phyloP scores from a whole-genome alignment of 2,329 filamentous ascomycete genomes.

The Falciphora oryzae region DNA sequence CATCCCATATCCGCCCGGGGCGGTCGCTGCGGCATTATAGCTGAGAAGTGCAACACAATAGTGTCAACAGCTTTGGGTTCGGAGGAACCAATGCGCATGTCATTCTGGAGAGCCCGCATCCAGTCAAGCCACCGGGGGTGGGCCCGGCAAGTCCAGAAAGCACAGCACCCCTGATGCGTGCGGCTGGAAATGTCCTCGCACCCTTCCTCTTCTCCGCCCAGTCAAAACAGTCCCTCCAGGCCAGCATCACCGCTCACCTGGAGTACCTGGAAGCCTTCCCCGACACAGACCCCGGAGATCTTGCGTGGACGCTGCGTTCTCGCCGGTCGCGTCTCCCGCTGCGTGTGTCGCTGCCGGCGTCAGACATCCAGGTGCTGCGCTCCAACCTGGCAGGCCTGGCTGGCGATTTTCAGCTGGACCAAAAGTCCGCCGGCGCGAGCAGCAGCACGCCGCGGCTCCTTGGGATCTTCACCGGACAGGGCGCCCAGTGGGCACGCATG shows the following conservation, averaged over 20 bases:
- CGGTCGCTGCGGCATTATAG: slow-evolving; percentile 21
- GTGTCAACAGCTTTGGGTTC: slow-evolving; percentile 34
- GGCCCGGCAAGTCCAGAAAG: too few relatives aligned
- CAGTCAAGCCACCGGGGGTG: too few relatives aligned
- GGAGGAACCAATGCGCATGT: slow-evolving; percentile 34
- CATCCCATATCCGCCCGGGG: background rate
- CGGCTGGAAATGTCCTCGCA: too few relatives aligned
- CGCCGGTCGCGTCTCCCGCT: too few relatives aligned
- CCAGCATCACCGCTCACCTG: background rate
- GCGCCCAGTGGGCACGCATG: slow-evolving; percentile 25
- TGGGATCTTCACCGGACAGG: slow-evolving; percentile 26
- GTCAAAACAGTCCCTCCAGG: slow-evolving; percentile 1
- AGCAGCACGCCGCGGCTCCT: slow-evolving; percentile 19
- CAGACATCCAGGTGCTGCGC: too few relatives aligned
- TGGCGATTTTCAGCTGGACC: too few relatives aligned
- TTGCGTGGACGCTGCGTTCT: background rate
- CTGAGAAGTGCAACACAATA: slow-evolving; percentile 17
- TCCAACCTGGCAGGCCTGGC: too few relatives aligned
- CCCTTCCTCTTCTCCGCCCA: background rate
- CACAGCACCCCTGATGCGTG: background rate
- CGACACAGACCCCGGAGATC: background rate
- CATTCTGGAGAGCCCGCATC: background rate
- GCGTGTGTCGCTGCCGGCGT: too few relatives aligned
- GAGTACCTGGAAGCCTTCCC: background rate
- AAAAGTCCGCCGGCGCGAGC: background rate